Evolutionary conservation across 495 filamentous ascomycete genomes (phyloP).

Genomic region (Aspergillus carlsbadensis): DNA sequence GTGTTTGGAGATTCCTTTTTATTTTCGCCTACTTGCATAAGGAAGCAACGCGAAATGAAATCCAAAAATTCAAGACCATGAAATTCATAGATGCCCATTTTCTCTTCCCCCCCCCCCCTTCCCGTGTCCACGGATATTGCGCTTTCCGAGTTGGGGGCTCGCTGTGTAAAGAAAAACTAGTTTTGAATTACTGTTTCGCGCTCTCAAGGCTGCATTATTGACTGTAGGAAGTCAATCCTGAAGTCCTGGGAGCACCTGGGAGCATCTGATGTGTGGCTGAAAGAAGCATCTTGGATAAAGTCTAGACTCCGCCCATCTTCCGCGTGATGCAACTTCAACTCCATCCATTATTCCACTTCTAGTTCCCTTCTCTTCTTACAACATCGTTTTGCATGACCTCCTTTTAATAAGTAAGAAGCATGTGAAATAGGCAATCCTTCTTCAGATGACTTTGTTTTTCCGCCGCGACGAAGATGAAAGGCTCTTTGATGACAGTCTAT

Average conservation of each 20-base stretch:
- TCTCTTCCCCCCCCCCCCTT: neutral
- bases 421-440: conserved; percentile 28
- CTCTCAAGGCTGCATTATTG: too few relatives aligned
- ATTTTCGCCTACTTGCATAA: conserved; percentile 49
- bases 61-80: conserved; percentile 45
- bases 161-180: conserved; percentile 27
- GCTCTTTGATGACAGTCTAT: conserved; percentile 26
- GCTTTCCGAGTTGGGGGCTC: conserved; percentile 32
- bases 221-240: too few relatives aligned
- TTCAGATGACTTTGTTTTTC: neutral
- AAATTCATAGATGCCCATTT: conserved; percentile 28
- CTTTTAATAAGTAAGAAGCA: conserved; percentile 23
- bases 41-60: conserved; percentile 45
- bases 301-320: neutral
- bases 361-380: neutral
- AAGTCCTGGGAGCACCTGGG: too few relatives aligned
- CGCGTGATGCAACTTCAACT: neutral
- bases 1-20: conserved; percentile 37
- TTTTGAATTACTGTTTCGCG: neutral
- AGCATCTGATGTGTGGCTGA: neutral
- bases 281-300: neutral
- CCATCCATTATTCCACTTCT: neutral
- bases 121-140: conserved; percentile 28
- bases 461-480: conserved; percentile 7
- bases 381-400: neutral